Evolutionary conservation across 2,329 filamentous ascomycete genomes (phyloP).

Genomic region (Pyrenochaeta sp.): DNA sequence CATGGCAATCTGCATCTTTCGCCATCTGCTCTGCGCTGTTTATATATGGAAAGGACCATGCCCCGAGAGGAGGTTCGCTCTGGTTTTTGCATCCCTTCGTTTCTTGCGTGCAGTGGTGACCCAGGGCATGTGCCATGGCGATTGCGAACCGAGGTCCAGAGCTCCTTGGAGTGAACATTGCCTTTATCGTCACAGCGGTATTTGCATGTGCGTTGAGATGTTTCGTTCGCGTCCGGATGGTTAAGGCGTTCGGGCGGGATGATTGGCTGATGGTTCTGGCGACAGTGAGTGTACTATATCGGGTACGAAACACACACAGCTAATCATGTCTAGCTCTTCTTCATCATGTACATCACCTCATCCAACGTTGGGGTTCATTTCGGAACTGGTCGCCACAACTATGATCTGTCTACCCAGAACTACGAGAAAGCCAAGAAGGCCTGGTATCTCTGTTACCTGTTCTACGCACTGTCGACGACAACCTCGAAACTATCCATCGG

Average conservation of each 20-base stretch:
- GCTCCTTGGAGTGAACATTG: conserved; percentile 40
- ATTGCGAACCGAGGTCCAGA: conserved; percentile 45
- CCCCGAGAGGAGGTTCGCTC: conserved; percentile 9
- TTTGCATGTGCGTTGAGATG: conserved; percentile 39
- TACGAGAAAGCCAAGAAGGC: conserved; percentile 36
- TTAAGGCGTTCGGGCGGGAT: conserved; percentile 47
- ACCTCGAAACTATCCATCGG: conserved; percentile 46
- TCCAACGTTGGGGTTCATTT: conserved; percentile 40
- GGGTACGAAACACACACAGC: not conserved
- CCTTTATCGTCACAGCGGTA: conserved; percentile 35
- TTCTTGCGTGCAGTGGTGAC: conserved; percentile 7
- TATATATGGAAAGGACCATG: conserved; percentile 26
- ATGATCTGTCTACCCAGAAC: conserved; percentile 28
- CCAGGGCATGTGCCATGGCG: conserved; percentile 29
- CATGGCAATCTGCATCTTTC: conserved; percentile 25
- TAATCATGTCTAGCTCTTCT: conserved; percentile 29
- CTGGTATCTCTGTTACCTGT: conserved; percentile 47
- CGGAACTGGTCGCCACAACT: conserved; percentile 42
- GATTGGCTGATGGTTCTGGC: conserved; percentile 48
- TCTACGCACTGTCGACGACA: conserved; percentile 45
- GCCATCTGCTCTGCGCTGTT: conserved; percentile 19
- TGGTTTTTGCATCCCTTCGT: conserved; percentile 13
- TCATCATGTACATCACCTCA: conserved; percentile 33
- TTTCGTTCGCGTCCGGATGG: conserved; percentile 43
- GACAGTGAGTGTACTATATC: conserved; percentile 28